phyloP scores from a whole-genome alignment of 345 rosid genomes.

The Aegle marmelos region DNA sequence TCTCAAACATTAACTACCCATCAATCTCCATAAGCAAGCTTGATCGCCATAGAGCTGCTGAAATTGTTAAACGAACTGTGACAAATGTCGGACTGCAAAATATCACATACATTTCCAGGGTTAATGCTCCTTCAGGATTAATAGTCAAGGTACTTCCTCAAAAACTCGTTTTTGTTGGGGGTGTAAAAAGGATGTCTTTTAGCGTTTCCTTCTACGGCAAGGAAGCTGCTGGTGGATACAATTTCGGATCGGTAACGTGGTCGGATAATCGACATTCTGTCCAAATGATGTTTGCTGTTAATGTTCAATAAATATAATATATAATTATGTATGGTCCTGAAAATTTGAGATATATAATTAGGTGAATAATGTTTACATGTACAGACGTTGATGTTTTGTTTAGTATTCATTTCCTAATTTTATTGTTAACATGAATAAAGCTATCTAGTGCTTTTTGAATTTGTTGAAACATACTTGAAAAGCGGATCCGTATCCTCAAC shows the following conservation, averaged over 20 bases:
- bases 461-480: no score
- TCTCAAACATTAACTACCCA: slow-evolving; percentile 67
- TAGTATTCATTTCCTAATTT: no score
- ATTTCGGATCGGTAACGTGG: slow-evolving; percentile 65
- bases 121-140: slow-evolving; percentile 51
- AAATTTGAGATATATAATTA: background rate
- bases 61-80: slow-evolving; percentile 39
- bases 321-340: background rate
- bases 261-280: slow-evolving; percentile 49
- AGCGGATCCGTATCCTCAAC: no score
- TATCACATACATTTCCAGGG: slow-evolving; percentile 41
- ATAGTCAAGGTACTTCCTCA: slow-evolving; percentile 50
- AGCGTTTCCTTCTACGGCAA: slow-evolving; percentile 43
- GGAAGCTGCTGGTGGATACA: slow-evolving; percentile 50
- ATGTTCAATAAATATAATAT: slow-evolving; percentile 25
- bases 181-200: slow-evolving; percentile 32
- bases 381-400: no score
- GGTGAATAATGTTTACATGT: no score
- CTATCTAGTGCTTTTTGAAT: no score
- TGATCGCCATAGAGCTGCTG: slow-evolving; percentile 17
- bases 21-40: slow-evolving; percentile 67
- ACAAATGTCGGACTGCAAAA: slow-evolving; percentile 60
- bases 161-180: slow-evolving; percentile 35
- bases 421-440: no score
- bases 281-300: slow-evolving; percentile 52